phyloP scores from a whole-genome alignment of 148 eudicot species.

The Drosera capensis region DNA sequence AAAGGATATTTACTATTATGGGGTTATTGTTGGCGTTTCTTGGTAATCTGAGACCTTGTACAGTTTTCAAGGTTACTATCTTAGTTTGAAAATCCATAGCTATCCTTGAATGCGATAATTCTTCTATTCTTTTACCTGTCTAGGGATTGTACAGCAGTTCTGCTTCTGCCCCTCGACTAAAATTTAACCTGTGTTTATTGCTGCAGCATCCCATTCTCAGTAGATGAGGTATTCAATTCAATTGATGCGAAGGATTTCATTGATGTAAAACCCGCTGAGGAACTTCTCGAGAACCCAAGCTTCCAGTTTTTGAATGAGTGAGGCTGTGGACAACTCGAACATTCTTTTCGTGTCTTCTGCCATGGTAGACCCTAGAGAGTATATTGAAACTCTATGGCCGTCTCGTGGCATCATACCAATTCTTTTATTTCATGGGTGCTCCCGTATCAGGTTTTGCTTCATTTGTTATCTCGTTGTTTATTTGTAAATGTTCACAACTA shows the following conservation, averaged over 20 bases:
- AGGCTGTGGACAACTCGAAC: conserved; percentile 19
- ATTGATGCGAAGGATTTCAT: conserved; percentile 60
- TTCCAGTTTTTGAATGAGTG: conserved; percentile 82
- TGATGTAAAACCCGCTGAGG: conserved; percentile 61
- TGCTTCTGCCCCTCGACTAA: neutral
- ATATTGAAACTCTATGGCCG: neutral
- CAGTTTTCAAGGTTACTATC: too few species aligned
- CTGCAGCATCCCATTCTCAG: conserved; percentile 91
- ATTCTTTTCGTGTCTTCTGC: conserved; percentile 7
- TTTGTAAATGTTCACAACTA: too few species aligned
- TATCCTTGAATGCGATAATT: too few species aligned
- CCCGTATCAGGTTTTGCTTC: neutral
- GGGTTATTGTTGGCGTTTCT: too few species aligned
- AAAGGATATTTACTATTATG: too few species aligned
- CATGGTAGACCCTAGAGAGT: conserved; percentile 1
- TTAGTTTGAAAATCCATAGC: too few species aligned
- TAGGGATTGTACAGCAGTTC: too few species aligned
- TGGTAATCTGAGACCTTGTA: too few species aligned
- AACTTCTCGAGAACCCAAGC: conserved; percentile 80
- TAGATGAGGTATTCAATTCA: conserved; percentile 68
- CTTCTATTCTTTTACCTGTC: too few species aligned
- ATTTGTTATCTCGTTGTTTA: too few species aligned
- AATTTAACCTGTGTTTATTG: neutral
- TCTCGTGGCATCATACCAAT: neutral
- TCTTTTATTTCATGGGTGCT: conserved; percentile 1